phyloP scores from a whole-genome alignment of 2,329 filamentous ascomycete genomes.

The Fusarium devonianum region DNA sequence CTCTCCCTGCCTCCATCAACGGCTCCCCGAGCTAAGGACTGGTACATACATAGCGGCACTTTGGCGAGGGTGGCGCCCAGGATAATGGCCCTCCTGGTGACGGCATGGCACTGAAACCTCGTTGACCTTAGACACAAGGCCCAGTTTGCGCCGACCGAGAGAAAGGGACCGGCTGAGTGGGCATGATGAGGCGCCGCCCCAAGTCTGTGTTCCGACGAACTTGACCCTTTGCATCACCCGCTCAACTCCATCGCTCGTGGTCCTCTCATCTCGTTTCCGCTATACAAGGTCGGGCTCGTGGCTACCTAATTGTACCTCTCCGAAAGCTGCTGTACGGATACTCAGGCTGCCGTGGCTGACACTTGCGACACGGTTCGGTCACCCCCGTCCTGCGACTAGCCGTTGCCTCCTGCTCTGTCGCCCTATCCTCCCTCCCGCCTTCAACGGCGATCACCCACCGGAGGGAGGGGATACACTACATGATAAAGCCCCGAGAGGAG shows the following conservation, averaged over 20 bases:
- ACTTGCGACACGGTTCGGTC: background rate
- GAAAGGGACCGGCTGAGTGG: slow-evolving; percentile 3
- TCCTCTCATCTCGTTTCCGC: slow-evolving; percentile 18
- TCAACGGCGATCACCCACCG: slow-evolving; percentile 4
- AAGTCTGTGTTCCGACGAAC: slow-evolving; percentile 8
- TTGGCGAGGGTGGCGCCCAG: slow-evolving; percentile 26
- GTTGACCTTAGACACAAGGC: too few relatives aligned
- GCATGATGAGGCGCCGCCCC: slow-evolving; percentile 29
- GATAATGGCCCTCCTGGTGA: slow-evolving; percentile 24
- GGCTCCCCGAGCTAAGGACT: slow-evolving; percentile 12
- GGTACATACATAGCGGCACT: slow-evolving; percentile 39
- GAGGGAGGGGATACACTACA: slow-evolving; percentile 3
- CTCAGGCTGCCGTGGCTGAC: too few relatives aligned
- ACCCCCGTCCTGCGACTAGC: slow-evolving; percentile 12
- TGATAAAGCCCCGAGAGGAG: slow-evolving; percentile 20
- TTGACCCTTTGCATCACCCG: slow-evolving; percentile 1
- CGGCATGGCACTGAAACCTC: slow-evolving; percentile 33
- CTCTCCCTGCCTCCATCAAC: slow-evolving; percentile 17
- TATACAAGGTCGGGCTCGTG: slow-evolving; percentile 6
- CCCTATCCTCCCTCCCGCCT: slow-evolving; percentile 1
- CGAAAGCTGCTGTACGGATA: too few relatives aligned
- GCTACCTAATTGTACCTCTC: background rate
- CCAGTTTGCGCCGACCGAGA: background rate
- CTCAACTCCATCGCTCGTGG: slow-evolving; percentile 1
- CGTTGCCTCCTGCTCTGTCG: slow-evolving; percentile 3